Conservation (phyloP, 805 yeast species). For the Ogataea zsoltii region DNA sequence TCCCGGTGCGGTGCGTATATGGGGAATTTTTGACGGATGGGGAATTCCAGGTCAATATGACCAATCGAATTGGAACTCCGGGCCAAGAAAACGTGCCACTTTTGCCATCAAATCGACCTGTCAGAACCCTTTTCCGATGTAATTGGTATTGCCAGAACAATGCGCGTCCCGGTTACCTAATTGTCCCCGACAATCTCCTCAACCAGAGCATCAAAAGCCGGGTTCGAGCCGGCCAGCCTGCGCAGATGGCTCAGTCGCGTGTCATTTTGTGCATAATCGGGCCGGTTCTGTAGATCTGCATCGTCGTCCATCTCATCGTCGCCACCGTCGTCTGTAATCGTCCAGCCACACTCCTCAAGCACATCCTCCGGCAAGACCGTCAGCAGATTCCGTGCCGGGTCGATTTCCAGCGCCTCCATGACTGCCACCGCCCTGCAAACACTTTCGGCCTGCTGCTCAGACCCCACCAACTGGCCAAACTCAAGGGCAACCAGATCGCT, state of each 20-base stretch:
- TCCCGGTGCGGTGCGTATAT: no score
- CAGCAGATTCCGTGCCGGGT: conserved; percentile 8
- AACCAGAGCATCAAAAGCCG: conserved; percentile 7
- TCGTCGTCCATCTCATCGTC: conserved; percentile 1
- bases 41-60: no score
- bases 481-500: conserved; percentile 11
- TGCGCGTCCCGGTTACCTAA: no score
- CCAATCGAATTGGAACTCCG: no score
- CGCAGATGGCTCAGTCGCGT: conserved; percentile 13
- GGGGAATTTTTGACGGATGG: no score
- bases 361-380: conserved; percentile 8
- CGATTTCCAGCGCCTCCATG: conserved; percentile 9
- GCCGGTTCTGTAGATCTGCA: background rate
- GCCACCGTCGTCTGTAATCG: background rate
- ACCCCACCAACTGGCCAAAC: conserved; percentile 9
- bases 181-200: conserved; percentile 8
- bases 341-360: conserved; percentile 2
- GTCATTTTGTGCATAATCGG: background rate
- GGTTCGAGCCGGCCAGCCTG: conserved; percentile 3
- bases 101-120: no score
- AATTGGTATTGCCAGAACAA: no score
- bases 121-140: no score
- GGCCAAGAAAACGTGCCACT: no score
- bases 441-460: conserved; percentile 4
- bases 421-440: background rate